Conservation (phyloP, 495 filamentous ascomycete genomes). For the Aspergillus steynii region DNA sequence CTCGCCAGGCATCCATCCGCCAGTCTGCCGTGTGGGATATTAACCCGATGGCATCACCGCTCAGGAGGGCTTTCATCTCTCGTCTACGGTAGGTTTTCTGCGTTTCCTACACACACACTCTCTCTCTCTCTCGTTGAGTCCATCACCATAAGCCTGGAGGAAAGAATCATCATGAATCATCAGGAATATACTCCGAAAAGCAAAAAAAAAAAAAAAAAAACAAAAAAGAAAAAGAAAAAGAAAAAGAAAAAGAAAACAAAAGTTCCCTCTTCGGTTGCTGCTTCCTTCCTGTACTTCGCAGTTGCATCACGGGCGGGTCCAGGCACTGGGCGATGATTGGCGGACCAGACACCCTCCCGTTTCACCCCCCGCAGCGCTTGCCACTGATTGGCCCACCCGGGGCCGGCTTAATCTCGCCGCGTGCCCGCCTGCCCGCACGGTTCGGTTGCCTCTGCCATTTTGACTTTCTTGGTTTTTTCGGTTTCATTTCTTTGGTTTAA, state of each 20-base stretch:
- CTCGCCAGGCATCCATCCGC: background rate
- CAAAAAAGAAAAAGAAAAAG: slow-evolving; percentile 2
- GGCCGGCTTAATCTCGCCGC: slow-evolving; percentile 4
- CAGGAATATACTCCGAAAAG: background rate
- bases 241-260: background rate
- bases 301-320: background rate
- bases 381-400: slow-evolving; percentile 1
- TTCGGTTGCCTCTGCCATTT: background rate
- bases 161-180: too few relatives aligned
- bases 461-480: background rate
- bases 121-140: too few relatives aligned
- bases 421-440: slow-evolving; percentile 4
- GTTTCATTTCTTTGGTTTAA: background rate
- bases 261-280: background rate
- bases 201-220: background rate
- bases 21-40: too few relatives aligned
- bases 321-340: background rate
- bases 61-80: too few relatives aligned
- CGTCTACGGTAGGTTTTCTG: too few relatives aligned
- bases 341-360: background rate
- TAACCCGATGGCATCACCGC: too few relatives aligned
- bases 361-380: background rate
- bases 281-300: background rate
- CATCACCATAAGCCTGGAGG: too few relatives aligned
- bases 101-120: too few relatives aligned